phyloP scores from a whole-genome alignment of 805 yeast species.

The Cyberlindnera sargentensis region DNA sequence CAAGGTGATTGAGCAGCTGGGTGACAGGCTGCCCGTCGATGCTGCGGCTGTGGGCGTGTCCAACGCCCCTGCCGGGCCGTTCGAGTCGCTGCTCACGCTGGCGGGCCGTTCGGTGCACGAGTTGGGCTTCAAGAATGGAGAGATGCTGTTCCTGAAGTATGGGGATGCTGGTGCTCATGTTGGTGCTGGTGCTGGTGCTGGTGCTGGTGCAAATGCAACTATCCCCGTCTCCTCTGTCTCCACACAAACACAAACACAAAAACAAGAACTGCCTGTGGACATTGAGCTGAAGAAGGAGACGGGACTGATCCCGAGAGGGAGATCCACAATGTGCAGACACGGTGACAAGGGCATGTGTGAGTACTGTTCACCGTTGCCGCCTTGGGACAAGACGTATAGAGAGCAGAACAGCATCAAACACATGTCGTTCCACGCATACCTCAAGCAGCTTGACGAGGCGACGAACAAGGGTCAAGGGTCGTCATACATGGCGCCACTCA shows the following conservation, averaged over 20 bases:
- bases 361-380: conserved; percentile 91
- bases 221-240: no score
- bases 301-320: conserved; percentile 66
- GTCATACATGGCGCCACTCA: conserved; percentile 75
- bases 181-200: no score
- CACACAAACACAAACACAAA: conserved; percentile 12
- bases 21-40: conserved; percentile 21
- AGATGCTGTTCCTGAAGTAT: conserved; percentile 35
- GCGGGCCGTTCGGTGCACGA: conserved; percentile 27
- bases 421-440: conserved; percentile 75
- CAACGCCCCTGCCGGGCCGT: conserved; percentile 17
- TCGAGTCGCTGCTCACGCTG: conserved; percentile 19
- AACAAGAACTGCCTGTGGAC: conserved; percentile 63
- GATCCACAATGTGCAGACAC: conserved; percentile 69
- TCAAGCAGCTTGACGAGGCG: conserved; percentile 62
- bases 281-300: conserved; percentile 51
- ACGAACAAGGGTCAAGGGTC: conserved; percentile 50
- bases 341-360: conserved; percentile 97
- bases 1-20: conserved; percentile 35
- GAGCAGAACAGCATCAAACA: conserved; percentile 78
- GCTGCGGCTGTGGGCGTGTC: conserved; percentile 22
- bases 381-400: conserved; percentile 81
- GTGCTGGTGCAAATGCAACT: no score
- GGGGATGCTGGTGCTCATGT: conserved; percentile 2
- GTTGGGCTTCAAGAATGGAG: conserved; percentile 42